Percentiles rank a stretch among this genome's conserved stretches.
These are phyloP conservation scores for Cicer pinnatifidum DNA, from an alignment of 306 rosid genomes.

Conservation along the genomic window DNA sequence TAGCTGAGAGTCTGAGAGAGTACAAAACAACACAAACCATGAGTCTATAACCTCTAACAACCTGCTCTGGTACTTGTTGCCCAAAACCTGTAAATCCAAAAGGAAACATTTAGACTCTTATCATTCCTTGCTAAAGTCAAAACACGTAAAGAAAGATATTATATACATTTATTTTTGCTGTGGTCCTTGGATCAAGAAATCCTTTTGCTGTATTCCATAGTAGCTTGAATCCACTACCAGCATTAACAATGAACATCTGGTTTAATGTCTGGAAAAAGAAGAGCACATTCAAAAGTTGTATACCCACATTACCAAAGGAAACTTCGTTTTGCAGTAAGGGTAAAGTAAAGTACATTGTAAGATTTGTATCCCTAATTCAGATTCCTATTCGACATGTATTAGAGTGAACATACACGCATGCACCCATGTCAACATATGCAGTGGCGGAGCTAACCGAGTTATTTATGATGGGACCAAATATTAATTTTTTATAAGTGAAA, in stretches of 20 bases:
- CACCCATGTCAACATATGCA: constrained; percentile 20
- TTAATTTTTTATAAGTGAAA: no score
- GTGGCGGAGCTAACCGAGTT: no score
- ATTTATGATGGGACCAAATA: no score
- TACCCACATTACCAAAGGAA: constrained; percentile 24
- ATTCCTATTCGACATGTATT: constrained; percentile 28
- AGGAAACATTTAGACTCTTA: constrained; percentile 37
- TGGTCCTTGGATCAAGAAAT: constrained; percentile 95
- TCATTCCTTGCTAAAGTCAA: constrained; percentile 45
- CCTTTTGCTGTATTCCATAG: constrained; percentile 86
- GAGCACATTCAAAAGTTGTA: constrained; percentile 49
- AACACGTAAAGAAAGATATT: constrained; percentile 33
- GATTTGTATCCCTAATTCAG: constrained; percentile 34
- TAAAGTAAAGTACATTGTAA: constrained; percentile 30
- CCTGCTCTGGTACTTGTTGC: constrained; percentile 68
- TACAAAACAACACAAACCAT: constrained; percentile 61
- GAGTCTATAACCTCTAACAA: constrained; percentile 82
- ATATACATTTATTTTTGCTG: constrained; percentile 83
- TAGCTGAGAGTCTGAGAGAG: constrained; percentile 39
- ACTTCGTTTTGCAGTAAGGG: not conserved
- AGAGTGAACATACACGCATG: constrained; percentile 32
- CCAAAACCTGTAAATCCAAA: constrained; percentile 73
- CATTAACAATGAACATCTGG: constrained; percentile 97
- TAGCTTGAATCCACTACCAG: constrained; percentile 87
- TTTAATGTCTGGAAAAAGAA: constrained; percentile 78